Evolutionary conservation across 116 monocot genomes (phyloP).

Genomic region (Thalassia testudinum): DNA sequence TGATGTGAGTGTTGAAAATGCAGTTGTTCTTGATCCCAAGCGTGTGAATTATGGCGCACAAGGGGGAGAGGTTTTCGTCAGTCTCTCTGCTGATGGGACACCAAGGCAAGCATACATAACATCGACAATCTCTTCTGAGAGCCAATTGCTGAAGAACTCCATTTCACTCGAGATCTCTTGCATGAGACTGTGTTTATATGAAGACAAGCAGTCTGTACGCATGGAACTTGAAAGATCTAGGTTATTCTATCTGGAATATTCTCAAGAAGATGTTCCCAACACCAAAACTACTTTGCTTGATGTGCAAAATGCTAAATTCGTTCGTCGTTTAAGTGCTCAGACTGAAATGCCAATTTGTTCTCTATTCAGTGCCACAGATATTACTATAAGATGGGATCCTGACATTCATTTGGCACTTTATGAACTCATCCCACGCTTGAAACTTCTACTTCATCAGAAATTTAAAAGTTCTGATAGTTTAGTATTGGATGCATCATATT

Average conservation of each 20-base stretch:
- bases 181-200: constrained; percentile 47
- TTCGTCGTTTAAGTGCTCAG: constrained; percentile 57
- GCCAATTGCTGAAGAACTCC: constrained; percentile 44
- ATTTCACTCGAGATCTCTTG: constrained; percentile 56
- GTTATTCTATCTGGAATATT: constrained; percentile 56
- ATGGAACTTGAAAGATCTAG: constrained; percentile 75
- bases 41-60: constrained; percentile 96
- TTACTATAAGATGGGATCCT: constrained; percentile 83
- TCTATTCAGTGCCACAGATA: constrained; percentile 90
- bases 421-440: constrained; percentile 48
- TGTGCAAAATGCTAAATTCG: constrained; percentile 90
- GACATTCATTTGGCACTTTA: constrained; percentile 75
- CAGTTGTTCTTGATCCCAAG: constrained; percentile 78
- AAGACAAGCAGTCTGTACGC: constrained; percentile 60
- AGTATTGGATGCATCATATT: constrained; percentile 8
- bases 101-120: constrained; percentile 59
- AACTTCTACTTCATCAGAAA: constrained; percentile 35
- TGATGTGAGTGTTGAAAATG: constrained; percentile 46
- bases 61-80: constrained; percentile 62
- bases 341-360: constrained; percentile 74
- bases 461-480: constrained; percentile 20
- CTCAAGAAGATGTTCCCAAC: constrained; percentile 32
- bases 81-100: constrained; percentile 75
- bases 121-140: constrained; percentile 31
- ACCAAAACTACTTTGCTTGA: constrained; percentile 67